Base-by-base conservation (phyloP, 108 stramenopile genomes). In the Skeletonema tropicum region DNA sequence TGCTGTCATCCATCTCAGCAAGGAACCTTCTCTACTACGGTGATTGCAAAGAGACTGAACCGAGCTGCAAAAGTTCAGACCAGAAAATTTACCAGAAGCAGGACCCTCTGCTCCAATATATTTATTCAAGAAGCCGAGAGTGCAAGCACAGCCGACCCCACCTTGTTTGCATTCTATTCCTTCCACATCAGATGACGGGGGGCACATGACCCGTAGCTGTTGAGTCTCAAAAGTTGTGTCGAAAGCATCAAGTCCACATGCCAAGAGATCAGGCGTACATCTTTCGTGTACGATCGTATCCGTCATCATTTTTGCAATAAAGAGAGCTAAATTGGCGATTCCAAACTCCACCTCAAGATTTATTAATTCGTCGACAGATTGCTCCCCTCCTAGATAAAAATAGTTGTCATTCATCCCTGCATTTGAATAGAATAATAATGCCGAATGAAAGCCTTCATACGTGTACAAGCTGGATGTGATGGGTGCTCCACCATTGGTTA, bases 211-310 rank as follows among this genome's bases (percentile, higher is more conserved):
- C 1, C 46, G 45, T 30, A 60, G 13, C 1, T 38, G 35, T 10
- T 73, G 35, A 26, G 41, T 48, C 19, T 73, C 5, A 30, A 73
- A 73, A 9, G 62, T 36, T 52, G 71, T 52, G 33, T 73, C 71
- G 12, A 73, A 35, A 36, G 62, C 60, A 29, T 31, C 36, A n/a
- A 73, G 46, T 9, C 71, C 71, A 49, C 71, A 73, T 64, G 62
- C 71, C 30, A 73, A 35, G 33, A 45, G 41, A 52, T 55, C 52
- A 8, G 61, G 62, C 10, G 62, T 49, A 11, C 71, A 73, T 30
- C 48, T 33, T 52, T 73, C 71, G n/a, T 73, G 64, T 17, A 39
- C 71, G 31, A 73, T 64, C 7, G 62, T 29, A 73, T 73, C 62
- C 5, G 71, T 73, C 32, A 33, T 61, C 60, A 55, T 61, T 55